Evolutionary conservation across 2,329 filamentous ascomycete genomes (phyloP), one percentile per base, ranked within the genome.

Genomic region (Penicillium sp.): DNA sequence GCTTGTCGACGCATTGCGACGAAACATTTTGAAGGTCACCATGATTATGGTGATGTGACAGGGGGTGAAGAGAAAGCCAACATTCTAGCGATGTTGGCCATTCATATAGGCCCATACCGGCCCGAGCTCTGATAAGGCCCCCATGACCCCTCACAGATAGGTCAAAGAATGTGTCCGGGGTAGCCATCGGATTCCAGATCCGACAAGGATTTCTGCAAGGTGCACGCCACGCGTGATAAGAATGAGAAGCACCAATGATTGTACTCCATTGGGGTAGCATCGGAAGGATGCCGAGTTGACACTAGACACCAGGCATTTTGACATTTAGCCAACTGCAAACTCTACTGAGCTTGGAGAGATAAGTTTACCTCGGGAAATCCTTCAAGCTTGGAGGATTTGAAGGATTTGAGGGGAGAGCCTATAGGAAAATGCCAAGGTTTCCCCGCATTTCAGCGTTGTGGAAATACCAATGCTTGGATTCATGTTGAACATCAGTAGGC

Each of bases 11-110:
- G 50, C 57, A 31, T 47, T 48, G 4, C 57, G 55, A 28, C 60
- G 56, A 36, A 62, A 55, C 10, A 55, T 17, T 45, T 53, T 58
- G 48, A 57, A 55, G 2, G 53, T 47, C 12, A 56, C 58, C 63
- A 65, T 61, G 5, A 7, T 37, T 22, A 8, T n/a, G n/a, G n/a
- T n/a, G 30, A 16, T 17, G 30, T 30, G 22, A 16, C 9, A 35
- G 40, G 14, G 30, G 35, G 3, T 6, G 49, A 31, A 30, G 5
- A 49, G 44, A 37, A 44, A 36, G 4, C 38, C 26, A 37, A 11
- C 14, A 19, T 25, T 28, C 7, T 41, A 14, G 51, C n/a, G 22
- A 41, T 5, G 28, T 12, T 19, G 7, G 31, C 37, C 37, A 26
- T 31, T 53, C 30, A 51, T 35, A 51, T 33, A 50, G 9, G 31